Evolutionary conservation across 768 basidiomycete species (phyloP), one percentile per base, ranked within the genome.

Genomic region (Kwoniella mangroviensis): DNA sequence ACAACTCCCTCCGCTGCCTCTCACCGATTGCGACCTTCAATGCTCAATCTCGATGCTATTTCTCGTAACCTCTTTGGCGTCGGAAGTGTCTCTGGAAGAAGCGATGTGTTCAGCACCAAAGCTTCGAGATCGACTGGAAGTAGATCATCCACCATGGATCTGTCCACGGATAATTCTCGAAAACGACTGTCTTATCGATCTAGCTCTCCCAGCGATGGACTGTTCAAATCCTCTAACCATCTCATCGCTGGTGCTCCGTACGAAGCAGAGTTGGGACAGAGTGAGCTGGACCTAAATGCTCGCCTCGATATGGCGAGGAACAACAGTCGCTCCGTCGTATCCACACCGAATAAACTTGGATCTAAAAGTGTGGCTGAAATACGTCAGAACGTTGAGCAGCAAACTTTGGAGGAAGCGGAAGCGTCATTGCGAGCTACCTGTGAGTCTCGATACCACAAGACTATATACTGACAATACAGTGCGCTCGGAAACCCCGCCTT

Each of bases 41-140:
- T 93, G 61, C 93, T 96, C 79, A 90, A 92, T 42, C 86, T 98
- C 63, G 94, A 98, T 77, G 91, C 89, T 21, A 90, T 98, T 74
- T 94, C 93, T 21, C 88, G 93, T 54, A 94, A 93, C 82, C 86
- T 98, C 34, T 95, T 97, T 84, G 91, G 90, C 10, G 85, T 88
- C 10, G 74, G 78, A 22, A 77, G 75, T 28, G 60, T 74, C 1
- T 74, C 74, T 2, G 74, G 74, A 43, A 89, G 89, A 84, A 88
- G 87, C 41, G 92, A 94, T 72, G 85, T 93, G 66, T 93, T 94
- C 78, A 87, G 89, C 40, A 77, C 81, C 11, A 89, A 71, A 69
- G 65, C 28, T 17, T 86, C 88, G 24, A 90, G 91, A 77, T 92
- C 92, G 2, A 87, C 87, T 0, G 84, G 86, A 19, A 90, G 90